phyloP scores from a whole-genome alignment of 371 early-diverging fungal genomes.

The Neoconidiobolus thromboides region DNA sequence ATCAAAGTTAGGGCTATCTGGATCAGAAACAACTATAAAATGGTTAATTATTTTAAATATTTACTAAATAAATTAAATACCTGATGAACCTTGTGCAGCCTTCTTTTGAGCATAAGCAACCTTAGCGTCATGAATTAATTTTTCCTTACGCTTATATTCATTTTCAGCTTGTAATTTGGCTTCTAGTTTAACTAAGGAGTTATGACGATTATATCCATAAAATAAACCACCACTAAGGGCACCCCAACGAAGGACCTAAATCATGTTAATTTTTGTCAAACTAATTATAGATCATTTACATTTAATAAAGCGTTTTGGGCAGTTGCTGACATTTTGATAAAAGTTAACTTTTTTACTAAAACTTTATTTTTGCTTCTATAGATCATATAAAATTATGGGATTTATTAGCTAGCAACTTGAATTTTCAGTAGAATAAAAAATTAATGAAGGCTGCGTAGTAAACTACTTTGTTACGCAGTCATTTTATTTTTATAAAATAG shows the following conservation, averaged over 20 bases:
- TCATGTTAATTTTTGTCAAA: background rate
- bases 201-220: constrained; percentile 1
- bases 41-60: background rate
- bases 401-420: too few species aligned
- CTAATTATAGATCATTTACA: background rate
- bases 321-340: background rate
- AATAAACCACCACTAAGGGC: background rate
- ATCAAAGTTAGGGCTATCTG: background rate
- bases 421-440: too few species aligned
- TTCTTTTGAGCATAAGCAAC: background rate
- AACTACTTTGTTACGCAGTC: too few species aligned
- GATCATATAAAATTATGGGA: too few species aligned
- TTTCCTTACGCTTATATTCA: constrained; percentile 1
- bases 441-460: too few species aligned
- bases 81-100: background rate
- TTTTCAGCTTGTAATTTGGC: background rate
- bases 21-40: constrained; percentile 1
- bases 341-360: too few species aligned
- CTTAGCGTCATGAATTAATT: constrained; percentile 3
- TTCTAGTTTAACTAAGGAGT: background rate
- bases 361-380: too few species aligned
- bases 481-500: too few species aligned
- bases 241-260: constrained; percentile 4
- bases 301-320: background rate
- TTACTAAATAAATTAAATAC: background rate